Conservation (phyloP, 805 yeast species). For the Candida jianshihensis region DNA sequence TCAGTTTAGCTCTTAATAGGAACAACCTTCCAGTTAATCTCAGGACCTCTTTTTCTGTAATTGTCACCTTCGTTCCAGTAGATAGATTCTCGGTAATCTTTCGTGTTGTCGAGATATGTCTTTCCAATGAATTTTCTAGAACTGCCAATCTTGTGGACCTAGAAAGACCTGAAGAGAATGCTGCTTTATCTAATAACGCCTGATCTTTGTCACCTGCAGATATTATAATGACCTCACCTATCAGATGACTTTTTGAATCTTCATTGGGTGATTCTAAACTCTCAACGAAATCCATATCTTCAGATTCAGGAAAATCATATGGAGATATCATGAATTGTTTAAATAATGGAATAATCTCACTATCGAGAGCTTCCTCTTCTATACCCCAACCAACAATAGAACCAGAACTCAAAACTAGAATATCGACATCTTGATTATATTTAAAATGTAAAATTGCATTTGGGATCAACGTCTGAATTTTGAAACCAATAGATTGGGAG, state of each 20-base stretch:
- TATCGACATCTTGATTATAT: slow-evolving; percentile 38
- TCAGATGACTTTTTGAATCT: slow-evolving; percentile 37
- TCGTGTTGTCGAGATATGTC: slow-evolving; percentile 56
- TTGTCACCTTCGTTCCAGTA: slow-evolving; percentile 45
- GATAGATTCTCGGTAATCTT: slow-evolving; percentile 61
- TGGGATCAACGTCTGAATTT: slow-evolving; percentile 42
- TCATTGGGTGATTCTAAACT: slow-evolving; percentile 9
- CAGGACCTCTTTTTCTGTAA: slow-evolving; percentile 56
- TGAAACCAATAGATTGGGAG: slow-evolving; percentile 25
- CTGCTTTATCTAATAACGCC: slow-evolving; percentile 68
- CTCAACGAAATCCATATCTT: slow-evolving; percentile 79
- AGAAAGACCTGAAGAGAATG: slow-evolving; percentile 83
- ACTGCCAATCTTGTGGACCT: slow-evolving; percentile 82
- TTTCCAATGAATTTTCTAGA: slow-evolving; percentile 65
- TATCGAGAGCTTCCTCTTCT: slow-evolving; percentile 43
- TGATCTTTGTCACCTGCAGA: slow-evolving; percentile 40
- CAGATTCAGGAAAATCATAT: slow-evolving; percentile 55
- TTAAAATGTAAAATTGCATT: slow-evolving; percentile 61
- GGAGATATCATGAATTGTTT: slow-evolving; percentile 39
- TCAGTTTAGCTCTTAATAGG: slow-evolving; percentile 72
- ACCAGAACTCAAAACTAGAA: slow-evolving; percentile 70
- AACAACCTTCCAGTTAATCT: slow-evolving; percentile 68
- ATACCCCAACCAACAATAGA: slow-evolving; percentile 82
- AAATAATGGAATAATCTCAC: slow-evolving; percentile 46
- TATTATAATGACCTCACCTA: slow-evolving; percentile 68